A percentile compares a stretch with the other conserved stretches of the same genome.
phyloP scores from a whole-genome alignment of 768 basidiomycete genomes.

The Mycena leptocephala region DNA sequence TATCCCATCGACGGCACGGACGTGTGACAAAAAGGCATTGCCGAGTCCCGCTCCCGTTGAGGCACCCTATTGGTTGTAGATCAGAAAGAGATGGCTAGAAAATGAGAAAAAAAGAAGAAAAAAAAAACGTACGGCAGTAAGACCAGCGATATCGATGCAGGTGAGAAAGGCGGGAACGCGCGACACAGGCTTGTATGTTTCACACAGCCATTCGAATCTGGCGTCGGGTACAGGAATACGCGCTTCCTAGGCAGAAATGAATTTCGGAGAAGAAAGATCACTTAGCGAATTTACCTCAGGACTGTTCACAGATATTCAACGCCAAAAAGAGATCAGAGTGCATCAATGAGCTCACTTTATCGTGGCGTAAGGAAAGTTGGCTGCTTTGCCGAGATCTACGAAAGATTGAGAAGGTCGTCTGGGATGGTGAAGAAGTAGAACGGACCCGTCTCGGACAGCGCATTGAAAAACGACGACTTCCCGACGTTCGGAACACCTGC shows the following conservation, averaged over 20 bases:
- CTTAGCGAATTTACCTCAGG: constrained; percentile 69
- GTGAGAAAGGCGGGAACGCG: constrained; percentile 96
- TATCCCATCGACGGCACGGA: constrained; percentile 98
- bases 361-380: constrained; percentile 97
- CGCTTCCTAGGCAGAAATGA: constrained; percentile 69
- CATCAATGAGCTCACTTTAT: constrained; percentile 67
- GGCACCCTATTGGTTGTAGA: constrained; percentile 74
- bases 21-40: constrained; percentile 97
- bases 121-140: constrained; percentile 84
- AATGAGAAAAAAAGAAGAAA: no score
- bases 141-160: constrained; percentile 98
- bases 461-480: constrained; percentile 99
- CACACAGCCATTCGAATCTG: constrained; percentile 96
- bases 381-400: constrained; percentile 91
- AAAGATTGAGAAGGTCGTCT: constrained; percentile 12
- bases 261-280: not conserved
- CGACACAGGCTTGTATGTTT: constrained; percentile 90
- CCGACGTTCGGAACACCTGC: constrained; percentile 96
- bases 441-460: constrained; percentile 90
- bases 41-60: constrained; percentile 98
- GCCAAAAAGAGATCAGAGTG: constrained; percentile 19
- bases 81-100: not conserved
- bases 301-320: constrained; percentile 29
- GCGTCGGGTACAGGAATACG: constrained; percentile 96
- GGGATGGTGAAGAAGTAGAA: constrained; percentile 14